Conservation (phyloP, 208 protist genomes). For the Leishmania gerbilli region DNA sequence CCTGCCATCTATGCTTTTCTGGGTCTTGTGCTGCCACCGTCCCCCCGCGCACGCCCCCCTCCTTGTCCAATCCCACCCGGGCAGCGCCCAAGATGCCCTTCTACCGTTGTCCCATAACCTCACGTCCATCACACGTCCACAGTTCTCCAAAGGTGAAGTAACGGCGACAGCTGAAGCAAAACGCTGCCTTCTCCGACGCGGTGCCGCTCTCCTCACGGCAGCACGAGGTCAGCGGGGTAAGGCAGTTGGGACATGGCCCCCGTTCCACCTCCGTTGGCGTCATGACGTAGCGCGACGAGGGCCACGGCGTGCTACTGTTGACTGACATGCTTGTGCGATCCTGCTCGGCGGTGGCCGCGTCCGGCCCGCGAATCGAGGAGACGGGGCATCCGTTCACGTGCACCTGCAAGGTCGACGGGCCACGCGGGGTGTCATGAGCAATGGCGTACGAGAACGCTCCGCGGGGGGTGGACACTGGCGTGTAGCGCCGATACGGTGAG, state of each 20-base stretch:
- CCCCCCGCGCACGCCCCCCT: background rate
- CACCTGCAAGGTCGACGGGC: background rate
- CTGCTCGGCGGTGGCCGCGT: background rate
- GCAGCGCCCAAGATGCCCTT: no score
- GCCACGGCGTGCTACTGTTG: slow-evolving; percentile 27
- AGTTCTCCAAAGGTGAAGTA: slow-evolving; percentile 81
- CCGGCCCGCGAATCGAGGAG: slow-evolving; percentile 15
- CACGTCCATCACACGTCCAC: slow-evolving; percentile 19
- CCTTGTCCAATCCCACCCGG: background rate
- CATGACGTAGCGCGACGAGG: slow-evolving; percentile 30
- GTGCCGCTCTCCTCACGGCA: slow-evolving; percentile 21
- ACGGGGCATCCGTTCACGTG: slow-evolving; percentile 11
- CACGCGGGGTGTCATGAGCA: slow-evolving; percentile 17
- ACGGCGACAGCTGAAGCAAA: slow-evolving; percentile 82
- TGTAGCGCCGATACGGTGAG: slow-evolving; percentile 6
- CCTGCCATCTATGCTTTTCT: background rate
- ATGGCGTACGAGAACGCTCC: slow-evolving; percentile 28
- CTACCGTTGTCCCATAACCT: slow-evolving; percentile 11
- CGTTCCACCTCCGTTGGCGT: slow-evolving; percentile 36
- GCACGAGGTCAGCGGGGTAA: slow-evolving; percentile 48
- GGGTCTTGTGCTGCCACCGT: background rate
- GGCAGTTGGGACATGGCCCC: slow-evolving; percentile 74
- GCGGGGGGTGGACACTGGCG: slow-evolving; percentile 13
- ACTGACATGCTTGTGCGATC: slow-evolving; percentile 13
- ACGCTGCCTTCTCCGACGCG: slow-evolving; percentile 53